Evolutionary conservation across 106 monocot species (phyloP).

Genomic region (Dendrobium officinale): DNA sequence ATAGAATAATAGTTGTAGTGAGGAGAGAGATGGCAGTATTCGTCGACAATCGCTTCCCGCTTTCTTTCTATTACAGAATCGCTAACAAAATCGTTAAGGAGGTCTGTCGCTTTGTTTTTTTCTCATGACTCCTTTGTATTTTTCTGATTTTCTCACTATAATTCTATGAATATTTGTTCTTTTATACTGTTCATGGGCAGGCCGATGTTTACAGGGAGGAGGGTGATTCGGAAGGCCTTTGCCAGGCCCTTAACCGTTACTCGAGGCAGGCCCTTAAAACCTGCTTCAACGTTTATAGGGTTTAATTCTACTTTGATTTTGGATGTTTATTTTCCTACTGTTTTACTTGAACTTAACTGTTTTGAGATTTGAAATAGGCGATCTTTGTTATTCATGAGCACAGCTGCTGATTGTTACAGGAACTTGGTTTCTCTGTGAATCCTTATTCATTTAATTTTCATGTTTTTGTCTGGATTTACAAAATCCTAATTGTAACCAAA

Average conservation of each 20-base stretch:
- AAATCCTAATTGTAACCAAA: too few relatives aligned
- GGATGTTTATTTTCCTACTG: neutral
- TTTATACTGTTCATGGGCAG: neutral
- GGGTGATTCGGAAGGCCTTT: slow-evolving; percentile 14
- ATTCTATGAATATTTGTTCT: neutral
- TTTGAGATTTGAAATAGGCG: neutral
- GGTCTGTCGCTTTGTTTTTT: neutral
- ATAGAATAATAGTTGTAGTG: neutral
- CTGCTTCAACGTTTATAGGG: neutral
- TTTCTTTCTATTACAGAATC: slow-evolving; percentile 23
- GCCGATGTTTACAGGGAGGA: slow-evolving; percentile 15
- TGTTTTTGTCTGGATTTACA: too few relatives aligned
- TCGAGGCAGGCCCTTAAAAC: neutral
- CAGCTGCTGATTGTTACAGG: neutral
- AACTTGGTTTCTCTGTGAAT: neutral
- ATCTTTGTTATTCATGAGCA: neutral
- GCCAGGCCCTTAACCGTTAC: slow-evolving; percentile 5
- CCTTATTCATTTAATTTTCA: neutral
- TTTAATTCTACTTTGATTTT: neutral
- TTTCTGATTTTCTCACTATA: neutral
- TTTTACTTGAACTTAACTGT: neutral
- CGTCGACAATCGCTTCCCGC: slow-evolving; percentile 13
- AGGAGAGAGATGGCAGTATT: slow-evolving; percentile 9
- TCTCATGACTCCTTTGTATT: neutral
- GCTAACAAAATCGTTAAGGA: slow-evolving; percentile 13